Evolutionary conservation across 2,329 filamentous ascomycete genomes (phyloP), one percentile per base, ranked within the genome.

Genomic region (Simplicillium sp.): DNA sequence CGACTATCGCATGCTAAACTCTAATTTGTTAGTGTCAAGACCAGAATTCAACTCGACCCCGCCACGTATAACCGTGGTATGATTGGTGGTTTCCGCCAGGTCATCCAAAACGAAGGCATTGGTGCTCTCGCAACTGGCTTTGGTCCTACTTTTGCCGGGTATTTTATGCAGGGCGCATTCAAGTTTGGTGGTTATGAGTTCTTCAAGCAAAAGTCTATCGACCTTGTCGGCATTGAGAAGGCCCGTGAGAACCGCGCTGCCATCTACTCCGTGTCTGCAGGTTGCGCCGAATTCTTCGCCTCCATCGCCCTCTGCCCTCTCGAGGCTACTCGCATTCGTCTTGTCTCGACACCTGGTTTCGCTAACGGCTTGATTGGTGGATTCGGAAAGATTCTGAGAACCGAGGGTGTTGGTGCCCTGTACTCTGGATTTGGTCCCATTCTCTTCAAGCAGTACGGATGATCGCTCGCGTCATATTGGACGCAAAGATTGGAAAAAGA

Each of bases 111-210:
- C 53, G 87, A 94, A 73, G 87, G 87, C 70, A 82, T 84, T 60
- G 84, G 82, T 64, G 87, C 87, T 65, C 80, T 94, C 57, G 72
- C 87, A 65, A 94, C 87, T 53, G 87, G 87, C 68, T 77, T 81
- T 65, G 87, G 87, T 54, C 87, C 87, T 57, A 94, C 87, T 60
- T 80, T 81, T 53, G 84, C 87, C 51, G 87, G 87, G 66, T 94
- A 94, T 74, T 94, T 94, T 82, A 81, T 94, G 56, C 87, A 94
- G 73, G 87, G 87, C 62, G 84, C 86, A 56, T 81, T 92, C 77
- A 94, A 94, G 73, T 92, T 92, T 66, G 87, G 87, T 66, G 87
- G 87, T 64, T 94, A 94, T 68, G 87, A 94, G 72, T 82, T 94
- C 71, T 94, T 94, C 84, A 94, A 94, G 82, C 79, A 89, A 73